Base-by-base conservation (phyloP, 2,329 filamentous ascomycete species). In the Elsinoe australis region DNA sequence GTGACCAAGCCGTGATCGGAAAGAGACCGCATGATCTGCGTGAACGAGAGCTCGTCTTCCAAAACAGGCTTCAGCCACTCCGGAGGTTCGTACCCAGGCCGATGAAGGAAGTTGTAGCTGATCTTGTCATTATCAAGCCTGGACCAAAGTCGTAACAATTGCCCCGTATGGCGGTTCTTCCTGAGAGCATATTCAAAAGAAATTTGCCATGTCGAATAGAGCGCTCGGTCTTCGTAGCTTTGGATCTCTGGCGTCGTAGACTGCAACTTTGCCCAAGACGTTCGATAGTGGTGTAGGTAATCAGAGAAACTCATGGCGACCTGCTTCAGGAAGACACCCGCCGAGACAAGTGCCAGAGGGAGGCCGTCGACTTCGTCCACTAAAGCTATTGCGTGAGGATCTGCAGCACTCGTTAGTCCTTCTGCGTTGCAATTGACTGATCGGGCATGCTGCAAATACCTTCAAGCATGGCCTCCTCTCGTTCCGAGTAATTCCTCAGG, bases 141-240 rank as follows among this genome's bases (percentile, higher is more conserved):
- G 10, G 52, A 56, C 59, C 55, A 63, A 14, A 62, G 54, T 4
- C 60, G 56, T 7, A 65, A 56, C 29, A 63, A 47, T 4, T 58
- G 50, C 2, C 56, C 57, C 4, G 60, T 55, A 4, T 35, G 14
- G 33, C 54, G 29, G 36, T 57, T 55, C 47, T 55, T 52, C 4
- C 50, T 39, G n/a, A 44, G 24, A 6, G 63, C 55, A 9, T 58
- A 56, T 19, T 63, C 49, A 50, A 61, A 62, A 3, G 58, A 61
- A 22, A 64, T 58, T 12, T 53, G 54, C 61, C 57, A 64, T 12
- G 58, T 63, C n/a, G 57, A 61, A 51, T 58, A 56, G 33, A 65
- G 49, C 47, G 51, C 61, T 39, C 56, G 49, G 6, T 59, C 41
- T 33, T 32, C 29, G 5, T 10, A 15, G 7, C 10, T 31, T 10